phyloP scores from a whole-genome alignment of 2,329 filamentous ascomycete species.

The Ophiostoma sp. region DNA sequence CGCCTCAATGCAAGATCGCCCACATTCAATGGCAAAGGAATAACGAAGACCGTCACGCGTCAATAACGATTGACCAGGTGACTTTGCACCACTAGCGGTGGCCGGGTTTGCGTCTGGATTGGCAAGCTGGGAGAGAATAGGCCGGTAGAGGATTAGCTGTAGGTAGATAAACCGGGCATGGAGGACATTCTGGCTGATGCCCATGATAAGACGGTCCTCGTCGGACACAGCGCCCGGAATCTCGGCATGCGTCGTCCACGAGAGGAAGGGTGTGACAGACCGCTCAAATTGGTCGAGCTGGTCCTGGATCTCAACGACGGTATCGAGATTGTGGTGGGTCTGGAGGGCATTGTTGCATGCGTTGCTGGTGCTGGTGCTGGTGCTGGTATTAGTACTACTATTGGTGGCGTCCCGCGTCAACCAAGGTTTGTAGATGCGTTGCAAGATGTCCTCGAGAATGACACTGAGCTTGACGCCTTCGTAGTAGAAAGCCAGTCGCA shows the following conservation, averaged over 20 bases:
- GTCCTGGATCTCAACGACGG: constrained; percentile 24
- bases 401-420: constrained; percentile 19
- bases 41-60: constrained; percentile 24
- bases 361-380: background rate
- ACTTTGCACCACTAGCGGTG: background rate
- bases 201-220: constrained; percentile 2
- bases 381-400: background rate
- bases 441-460: constrained; percentile 25
- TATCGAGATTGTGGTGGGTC: constrained; percentile 25
- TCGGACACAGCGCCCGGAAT: background rate
- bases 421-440: constrained; percentile 27
- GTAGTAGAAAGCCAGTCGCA: constrained; percentile 19
- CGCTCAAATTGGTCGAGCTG: constrained; percentile 24
- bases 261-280: constrained; percentile 21
- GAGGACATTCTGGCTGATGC: constrained; percentile 23
- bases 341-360: background rate
- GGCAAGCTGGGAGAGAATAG: constrained; percentile 21
- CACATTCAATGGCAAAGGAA: constrained; percentile 26
- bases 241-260: constrained; percentile 14
- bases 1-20: constrained; percentile 24
- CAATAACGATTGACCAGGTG: background rate
- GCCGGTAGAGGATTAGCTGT: constrained; percentile 25
- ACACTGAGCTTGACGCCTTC: constrained; percentile 25
- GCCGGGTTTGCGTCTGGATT: background rate
- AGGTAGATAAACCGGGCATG: constrained; percentile 21